Percentiles rank a stretch among this genome's conserved stretches.
phyloP scores from a whole-genome alignment of 1,284 basidiomycete genomes.

The Heterobasidion annosum region DNA sequence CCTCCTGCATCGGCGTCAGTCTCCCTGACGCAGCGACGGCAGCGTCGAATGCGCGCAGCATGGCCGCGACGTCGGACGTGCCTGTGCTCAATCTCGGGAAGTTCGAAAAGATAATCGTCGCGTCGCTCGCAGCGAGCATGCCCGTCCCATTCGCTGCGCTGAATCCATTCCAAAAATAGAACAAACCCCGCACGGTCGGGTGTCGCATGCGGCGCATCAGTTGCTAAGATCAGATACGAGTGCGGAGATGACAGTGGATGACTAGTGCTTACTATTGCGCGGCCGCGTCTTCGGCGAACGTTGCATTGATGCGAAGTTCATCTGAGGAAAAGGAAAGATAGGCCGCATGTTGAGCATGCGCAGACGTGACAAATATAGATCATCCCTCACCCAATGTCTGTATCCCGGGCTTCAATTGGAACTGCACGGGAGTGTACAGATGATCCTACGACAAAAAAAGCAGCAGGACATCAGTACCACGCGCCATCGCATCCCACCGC shows the following conservation, averaged over 20 bases:
- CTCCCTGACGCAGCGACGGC: background rate
- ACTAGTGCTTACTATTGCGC: background rate
- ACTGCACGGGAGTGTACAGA: constrained; percentile 7
- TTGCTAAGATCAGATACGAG: background rate
- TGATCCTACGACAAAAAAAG: background rate
- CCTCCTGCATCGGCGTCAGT: background rate
- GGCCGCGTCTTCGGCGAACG: background rate
- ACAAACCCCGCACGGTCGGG: background rate
- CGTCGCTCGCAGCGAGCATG: constrained; percentile 4
- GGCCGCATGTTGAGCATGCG: background rate
- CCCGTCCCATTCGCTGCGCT: constrained; percentile 1
- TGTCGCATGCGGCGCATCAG: background rate
- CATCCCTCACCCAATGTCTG: constrained; percentile 4
- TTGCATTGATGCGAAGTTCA: constrained; percentile 4
- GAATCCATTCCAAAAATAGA: background rate
- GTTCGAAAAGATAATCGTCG: constrained; percentile 3
- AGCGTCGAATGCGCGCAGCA: background rate
- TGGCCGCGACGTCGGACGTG: background rate
- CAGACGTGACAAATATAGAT: background rate
- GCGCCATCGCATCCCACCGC: no score
- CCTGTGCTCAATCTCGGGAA: background rate
- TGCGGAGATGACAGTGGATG: background rate
- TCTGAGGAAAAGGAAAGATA: background rate
- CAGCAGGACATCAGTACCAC: background rate
- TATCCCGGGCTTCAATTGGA: constrained; percentile 7